Conservation (phyloP, 495 filamentous ascomycete genomes). For the Talaromyces stipitatus region DNA sequence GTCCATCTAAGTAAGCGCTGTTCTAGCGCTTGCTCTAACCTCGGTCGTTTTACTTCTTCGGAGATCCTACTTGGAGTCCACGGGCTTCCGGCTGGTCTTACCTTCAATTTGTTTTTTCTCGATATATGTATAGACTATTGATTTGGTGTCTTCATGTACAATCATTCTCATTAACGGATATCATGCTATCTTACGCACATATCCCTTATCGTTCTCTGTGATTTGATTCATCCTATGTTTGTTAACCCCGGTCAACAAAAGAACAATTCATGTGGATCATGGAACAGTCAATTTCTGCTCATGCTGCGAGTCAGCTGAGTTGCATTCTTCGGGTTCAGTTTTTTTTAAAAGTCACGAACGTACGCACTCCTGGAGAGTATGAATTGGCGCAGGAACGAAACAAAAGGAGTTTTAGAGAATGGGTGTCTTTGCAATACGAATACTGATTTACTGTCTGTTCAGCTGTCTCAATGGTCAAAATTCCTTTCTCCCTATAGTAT, state of each 20-base stretch:
- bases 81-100: too few species aligned
- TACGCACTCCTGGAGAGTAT: constrained; percentile 2
- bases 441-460: background rate
- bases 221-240: constrained; percentile 3
- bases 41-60: constrained; percentile 5
- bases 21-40: background rate
- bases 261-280: constrained; percentile 4
- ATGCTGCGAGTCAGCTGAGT: constrained; percentile 4
- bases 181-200: background rate
- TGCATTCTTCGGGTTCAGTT: background rate
- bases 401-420: background rate
- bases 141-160: constrained; percentile 1
- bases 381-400: background rate
- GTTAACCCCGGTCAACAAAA: background rate
- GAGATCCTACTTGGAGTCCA: too few species aligned
- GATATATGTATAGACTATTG: constrained; percentile 6
- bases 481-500: background rate
- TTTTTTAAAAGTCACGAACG: constrained; percentile 2
- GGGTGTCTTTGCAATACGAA: background rate
- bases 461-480: background rate
- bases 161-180: background rate
- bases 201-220: background rate
- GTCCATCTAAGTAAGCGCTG: background rate
- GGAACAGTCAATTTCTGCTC: background rate
- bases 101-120: background rate